Percentiles rank a stretch among this genome's conserved stretches.
Conservation (phyloP, 2,329 filamentous ascomycete genomes). For the Fusarium lyarnte region DNA sequence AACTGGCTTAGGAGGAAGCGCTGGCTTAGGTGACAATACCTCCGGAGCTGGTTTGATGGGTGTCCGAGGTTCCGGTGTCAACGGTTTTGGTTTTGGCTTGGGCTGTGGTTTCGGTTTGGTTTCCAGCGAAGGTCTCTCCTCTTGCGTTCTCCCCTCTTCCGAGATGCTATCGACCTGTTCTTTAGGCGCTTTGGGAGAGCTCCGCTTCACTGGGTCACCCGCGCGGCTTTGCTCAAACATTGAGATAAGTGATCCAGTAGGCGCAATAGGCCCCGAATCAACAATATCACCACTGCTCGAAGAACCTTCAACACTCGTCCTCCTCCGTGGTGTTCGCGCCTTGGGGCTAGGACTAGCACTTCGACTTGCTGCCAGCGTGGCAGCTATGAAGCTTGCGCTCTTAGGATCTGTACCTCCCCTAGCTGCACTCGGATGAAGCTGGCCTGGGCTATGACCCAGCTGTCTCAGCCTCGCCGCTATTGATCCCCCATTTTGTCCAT, state of each 20-base stretch:
- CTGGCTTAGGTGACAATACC: slow-evolving; percentile 49
- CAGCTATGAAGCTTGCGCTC: slow-evolving; percentile 65
- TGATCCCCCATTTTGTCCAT: slow-evolving; percentile 29
- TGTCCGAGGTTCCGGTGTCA: slow-evolving; percentile 34
- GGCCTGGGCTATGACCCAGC: slow-evolving; percentile 31
- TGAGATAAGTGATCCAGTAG: slow-evolving; percentile 72
- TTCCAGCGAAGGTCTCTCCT: slow-evolving; percentile 27
- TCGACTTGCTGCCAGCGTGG: slow-evolving; percentile 67
- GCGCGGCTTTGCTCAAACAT: slow-evolving; percentile 69
- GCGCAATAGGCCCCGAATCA: slow-evolving; percentile 66
- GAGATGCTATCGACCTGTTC: slow-evolving; percentile 22
- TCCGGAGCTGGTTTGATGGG: slow-evolving; percentile 37
- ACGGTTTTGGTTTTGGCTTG: slow-evolving; percentile 38
- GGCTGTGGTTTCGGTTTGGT: slow-evolving; percentile 42
- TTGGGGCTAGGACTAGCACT: slow-evolving; percentile 54
- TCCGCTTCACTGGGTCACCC: slow-evolving; percentile 50
- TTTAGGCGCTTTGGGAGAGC: slow-evolving; percentile 26
- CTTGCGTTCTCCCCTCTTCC: slow-evolving; percentile 9
- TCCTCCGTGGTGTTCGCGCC: slow-evolving; percentile 41
- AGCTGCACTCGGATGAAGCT: slow-evolving; percentile 30
- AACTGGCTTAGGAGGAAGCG: slow-evolving; percentile 44
- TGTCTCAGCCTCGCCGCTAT: slow-evolving; percentile 41
- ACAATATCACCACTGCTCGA: slow-evolving; percentile 43
- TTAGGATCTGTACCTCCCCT: slow-evolving; percentile 50
- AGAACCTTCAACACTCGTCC: slow-evolving; percentile 45